Percentiles rank a stretch among this genome's conserved stretches.
Conservation (phyloP, 768 basidiomycete species). For the Macrolepiota fuliginosa region DNA sequence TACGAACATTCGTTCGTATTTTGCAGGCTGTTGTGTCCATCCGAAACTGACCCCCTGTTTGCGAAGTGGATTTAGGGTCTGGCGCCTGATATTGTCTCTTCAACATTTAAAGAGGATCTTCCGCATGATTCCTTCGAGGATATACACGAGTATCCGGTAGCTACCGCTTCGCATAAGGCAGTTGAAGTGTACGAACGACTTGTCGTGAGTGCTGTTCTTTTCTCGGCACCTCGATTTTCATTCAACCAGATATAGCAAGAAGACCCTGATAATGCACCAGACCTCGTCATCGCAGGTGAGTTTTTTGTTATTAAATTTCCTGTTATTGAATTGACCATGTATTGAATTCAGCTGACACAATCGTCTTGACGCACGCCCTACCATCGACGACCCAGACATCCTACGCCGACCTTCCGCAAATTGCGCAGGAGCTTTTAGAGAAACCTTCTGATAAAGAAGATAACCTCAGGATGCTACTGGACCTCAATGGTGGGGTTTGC, state of each 20-base stretch:
- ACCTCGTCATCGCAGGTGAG: slow-evolving; percentile 65
- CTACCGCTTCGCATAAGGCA: slow-evolving; percentile 35
- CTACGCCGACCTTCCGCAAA: slow-evolving; percentile 49
- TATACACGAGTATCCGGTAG: slow-evolving; percentile 38
- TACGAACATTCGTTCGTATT: slow-evolving; percentile 67
- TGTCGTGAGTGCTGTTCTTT: slow-evolving; percentile 23
- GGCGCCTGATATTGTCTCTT: slow-evolving; percentile 40
- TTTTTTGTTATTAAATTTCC: background rate
- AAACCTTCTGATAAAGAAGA: slow-evolving; percentile 82
- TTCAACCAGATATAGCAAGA: slow-evolving; percentile 65
- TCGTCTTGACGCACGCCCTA: slow-evolving; percentile 80
- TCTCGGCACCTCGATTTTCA: slow-evolving; percentile 37
- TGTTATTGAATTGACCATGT: background rate
- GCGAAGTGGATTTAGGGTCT: slow-evolving; percentile 29
- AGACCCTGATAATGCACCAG: slow-evolving; percentile 34
- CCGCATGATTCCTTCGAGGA: slow-evolving; percentile 64
- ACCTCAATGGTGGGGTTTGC: slow-evolving; percentile 82
- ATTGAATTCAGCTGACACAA: slow-evolving; percentile 74
- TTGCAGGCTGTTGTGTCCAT: background rate
- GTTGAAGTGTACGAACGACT: slow-evolving; percentile 36
- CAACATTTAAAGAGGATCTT: slow-evolving; percentile 76
- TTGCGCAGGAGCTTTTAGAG: slow-evolving; percentile 77
- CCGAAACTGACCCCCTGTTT: background rate
- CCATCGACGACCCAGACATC: slow-evolving; percentile 56
- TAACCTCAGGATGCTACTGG: slow-evolving; percentile 82